Evolutionary conservation across 257 asterid genomes (phyloP).

Genomic region (Nicotiana undulata): DNA sequence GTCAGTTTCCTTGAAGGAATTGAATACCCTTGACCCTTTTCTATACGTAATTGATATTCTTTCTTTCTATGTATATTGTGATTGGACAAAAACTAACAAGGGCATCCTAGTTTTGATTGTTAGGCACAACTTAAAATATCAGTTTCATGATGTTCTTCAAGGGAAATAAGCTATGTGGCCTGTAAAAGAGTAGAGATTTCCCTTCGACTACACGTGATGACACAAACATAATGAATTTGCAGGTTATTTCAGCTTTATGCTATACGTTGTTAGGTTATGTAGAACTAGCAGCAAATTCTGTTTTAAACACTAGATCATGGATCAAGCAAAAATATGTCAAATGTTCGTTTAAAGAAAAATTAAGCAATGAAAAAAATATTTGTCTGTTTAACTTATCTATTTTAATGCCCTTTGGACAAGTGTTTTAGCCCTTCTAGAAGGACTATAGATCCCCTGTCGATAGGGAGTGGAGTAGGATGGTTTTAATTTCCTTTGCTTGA

Average conservation of each 20-base stretch:
- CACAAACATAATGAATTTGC: background rate
- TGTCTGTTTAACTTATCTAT: no score
- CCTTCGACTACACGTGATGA: no score
- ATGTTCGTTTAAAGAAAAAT: background rate
- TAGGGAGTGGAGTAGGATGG: no score
- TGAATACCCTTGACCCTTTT: no score
- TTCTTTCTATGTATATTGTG: no score
- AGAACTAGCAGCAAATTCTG: background rate
- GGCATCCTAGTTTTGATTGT: background rate
- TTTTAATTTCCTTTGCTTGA: no score
- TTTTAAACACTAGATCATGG: background rate
- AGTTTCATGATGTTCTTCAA: background rate
- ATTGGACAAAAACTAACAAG: background rate
- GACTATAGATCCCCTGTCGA: no score
- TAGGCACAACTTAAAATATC: background rate
- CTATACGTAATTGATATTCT: no score
- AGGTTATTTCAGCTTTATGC: background rate
- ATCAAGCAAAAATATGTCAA: background rate
- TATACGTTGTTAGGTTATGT: background rate
- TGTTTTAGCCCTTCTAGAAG: no score
- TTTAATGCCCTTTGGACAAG: no score
- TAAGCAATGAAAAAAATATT: background rate
- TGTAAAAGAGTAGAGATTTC: background rate
- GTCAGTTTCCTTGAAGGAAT: no score
- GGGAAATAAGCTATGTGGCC: background rate